Evolutionary conservation across 2,329 filamentous ascomycete genomes (phyloP).

Genomic region (Botrytis sinoallii): DNA sequence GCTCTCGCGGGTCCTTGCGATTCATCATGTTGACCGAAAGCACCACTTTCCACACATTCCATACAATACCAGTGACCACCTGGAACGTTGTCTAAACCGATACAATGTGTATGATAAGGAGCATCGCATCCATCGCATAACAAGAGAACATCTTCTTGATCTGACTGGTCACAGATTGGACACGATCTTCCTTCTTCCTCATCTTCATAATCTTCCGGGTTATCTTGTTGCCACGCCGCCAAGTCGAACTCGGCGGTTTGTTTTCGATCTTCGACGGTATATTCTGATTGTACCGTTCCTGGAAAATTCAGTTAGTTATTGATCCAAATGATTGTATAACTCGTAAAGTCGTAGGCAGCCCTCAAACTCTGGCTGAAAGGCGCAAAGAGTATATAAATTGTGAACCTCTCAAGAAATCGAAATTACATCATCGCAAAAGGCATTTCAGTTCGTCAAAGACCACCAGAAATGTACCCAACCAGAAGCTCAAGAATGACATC

Average conservation of each 20-base stretch:
- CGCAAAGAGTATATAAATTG: neutral
- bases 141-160: constrained; percentile 80
- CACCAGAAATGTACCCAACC: neutral
- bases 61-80: constrained; percentile 87
- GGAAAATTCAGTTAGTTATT: constrained; percentile 24
- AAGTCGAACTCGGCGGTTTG: constrained; percentile 88
- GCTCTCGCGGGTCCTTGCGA: constrained; percentile 1
- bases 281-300: constrained; percentile 57
- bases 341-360: neutral
- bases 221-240: constrained; percentile 68
- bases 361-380: neutral
- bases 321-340: neutral
- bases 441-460: neutral
- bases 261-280: constrained; percentile 74
- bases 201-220: constrained; percentile 60
- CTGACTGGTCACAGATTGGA: constrained; percentile 76
- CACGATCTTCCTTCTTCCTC: constrained; percentile 70
- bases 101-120: constrained; percentile 87
- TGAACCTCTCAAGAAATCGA: neutral
- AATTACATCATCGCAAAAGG: neutral
- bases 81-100: constrained; percentile 76
- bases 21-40: neutral
- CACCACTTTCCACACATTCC: constrained; percentile 56
- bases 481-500: neutral
- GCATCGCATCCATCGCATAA: constrained; percentile 90